Percentiles rank a stretch among this genome's conserved stretches.
Evolutionary conservation across 2,329 filamentous ascomycete genomes (phyloP).

Genomic region (Diaporthe destruens): DNA sequence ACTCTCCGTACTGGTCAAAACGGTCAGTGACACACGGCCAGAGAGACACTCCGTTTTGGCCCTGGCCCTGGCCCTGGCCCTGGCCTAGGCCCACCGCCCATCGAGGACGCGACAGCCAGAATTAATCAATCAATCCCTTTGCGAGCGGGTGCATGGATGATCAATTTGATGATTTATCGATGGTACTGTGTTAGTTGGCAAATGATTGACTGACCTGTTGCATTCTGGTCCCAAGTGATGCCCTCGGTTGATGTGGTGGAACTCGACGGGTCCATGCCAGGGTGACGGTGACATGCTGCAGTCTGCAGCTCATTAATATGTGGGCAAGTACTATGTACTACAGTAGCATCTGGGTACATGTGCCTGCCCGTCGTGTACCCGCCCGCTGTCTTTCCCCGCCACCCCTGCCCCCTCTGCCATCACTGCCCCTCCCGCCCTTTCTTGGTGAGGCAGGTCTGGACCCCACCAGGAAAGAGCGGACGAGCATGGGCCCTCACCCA

Average conservation of each 20-base stretch:
- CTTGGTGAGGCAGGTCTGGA: slow-evolving; percentile 21
- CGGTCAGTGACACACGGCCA: background rate
- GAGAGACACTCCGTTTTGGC: background rate
- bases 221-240: background rate
- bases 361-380: too few species aligned
- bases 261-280: background rate
- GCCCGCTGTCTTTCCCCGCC: slow-evolving; percentile 14
- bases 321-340: too few species aligned
- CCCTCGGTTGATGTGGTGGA: slow-evolving; percentile 6
- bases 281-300: background rate
- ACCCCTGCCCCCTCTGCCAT: slow-evolving; percentile 5
- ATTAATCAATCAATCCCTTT: background rate
- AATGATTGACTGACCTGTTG: slow-evolving; percentile 9
- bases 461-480: slow-evolving; percentile 38
- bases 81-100: background rate
- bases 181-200: background rate
- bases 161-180: slow-evolving; percentile 5
- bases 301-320: background rate
- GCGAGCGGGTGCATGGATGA: background rate
- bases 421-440: slow-evolving; percentile 31
- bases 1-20: background rate
- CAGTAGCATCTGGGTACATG: too few species aligned
- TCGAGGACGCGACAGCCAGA: too few species aligned
- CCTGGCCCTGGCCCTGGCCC: background rate
- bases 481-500: slow-evolving; percentile 1